Evolutionary conservation across 441 rosid genomes (phyloP), one percentile per base, ranked within the genome.

Genomic region (Gossypium aridum): DNA sequence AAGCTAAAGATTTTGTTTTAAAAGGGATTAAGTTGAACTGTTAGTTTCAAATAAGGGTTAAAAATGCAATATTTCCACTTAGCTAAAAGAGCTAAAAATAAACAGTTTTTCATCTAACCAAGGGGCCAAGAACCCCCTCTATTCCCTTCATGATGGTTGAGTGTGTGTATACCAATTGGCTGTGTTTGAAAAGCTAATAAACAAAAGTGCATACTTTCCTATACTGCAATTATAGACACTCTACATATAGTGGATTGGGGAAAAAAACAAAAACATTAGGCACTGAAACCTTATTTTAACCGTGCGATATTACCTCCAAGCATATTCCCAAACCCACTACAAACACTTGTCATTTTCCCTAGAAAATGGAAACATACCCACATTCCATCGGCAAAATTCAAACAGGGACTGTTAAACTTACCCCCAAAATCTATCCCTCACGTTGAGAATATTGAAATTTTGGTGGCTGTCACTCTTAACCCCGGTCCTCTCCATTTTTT

Each of bases 311-410:
- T 63, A 85, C 60, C 43, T 31, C 37, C 37, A 31, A 31, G 22
- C 69, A 73, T 31, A 55, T 53, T 53, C 37, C 45, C 2, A 25
- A 12, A 28, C 9, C 13, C 49, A 28, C 59, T 77, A 5, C 81
- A 0, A 47, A 3, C 37, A 34, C 57, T 85, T 77, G 88, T 83
- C 84, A 72, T 72, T 81, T 87, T 87, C 71, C 88, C 26, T 54
- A 64, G 64, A 62, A 49, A 66, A 83, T 71, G 76, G 83, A 72
- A 85, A 85, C 88, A 83, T 78, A 78, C 9, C 81, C 82, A 76
- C 84, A 75, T 67, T 74, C 69, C 89, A 20, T 70, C 65, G 51
- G 71, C 47, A 47, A 39, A 77, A 56, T 66, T 77, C 20, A 59
- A 70, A 53, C 69, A 34, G 53, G 3, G 14, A 49, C 17, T 39